A percentile compares a stretch with the other conserved stretches of the same genome.
Evolutionary conservation across 768 basidiomycete species (phyloP).

Genomic region (Postia placenta): DNA sequence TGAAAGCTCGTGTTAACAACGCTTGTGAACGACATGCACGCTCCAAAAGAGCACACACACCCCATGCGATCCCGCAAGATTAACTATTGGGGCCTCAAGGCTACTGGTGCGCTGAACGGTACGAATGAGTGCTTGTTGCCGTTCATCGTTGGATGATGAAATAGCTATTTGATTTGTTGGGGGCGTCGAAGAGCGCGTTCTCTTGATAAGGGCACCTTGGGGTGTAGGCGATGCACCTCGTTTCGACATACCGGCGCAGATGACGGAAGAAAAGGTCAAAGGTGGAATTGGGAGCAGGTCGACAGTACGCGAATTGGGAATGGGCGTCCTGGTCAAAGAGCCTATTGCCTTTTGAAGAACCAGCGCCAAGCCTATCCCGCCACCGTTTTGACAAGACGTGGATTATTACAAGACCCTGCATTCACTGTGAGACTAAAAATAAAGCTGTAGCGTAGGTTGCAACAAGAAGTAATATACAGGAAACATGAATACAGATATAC

Average conservation of each 20-base stretch:
- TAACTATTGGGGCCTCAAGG: conserved; percentile 91
- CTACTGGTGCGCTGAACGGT: conserved; percentile 89
- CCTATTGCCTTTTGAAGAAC: neutral
- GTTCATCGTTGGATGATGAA: conserved; percentile 67
- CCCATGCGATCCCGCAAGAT: conserved; percentile 79
- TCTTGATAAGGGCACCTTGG: conserved; percentile 55
- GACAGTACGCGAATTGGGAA: too few relatives aligned
- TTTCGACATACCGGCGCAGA: conserved; percentile 81
- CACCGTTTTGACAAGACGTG: too few relatives aligned
- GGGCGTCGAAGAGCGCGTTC: conserved; percentile 44
- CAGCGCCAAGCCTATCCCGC: too few relatives aligned
- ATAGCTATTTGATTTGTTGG: conserved; percentile 68
- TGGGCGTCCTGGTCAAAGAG: neutral
- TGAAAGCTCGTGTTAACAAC: conserved; percentile 18
- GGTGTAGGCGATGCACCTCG: conserved; percentile 54
- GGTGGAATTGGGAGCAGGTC: too few relatives aligned
- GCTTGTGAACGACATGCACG: neutral
- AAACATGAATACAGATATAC: neutral
- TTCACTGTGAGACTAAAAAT: neutral
- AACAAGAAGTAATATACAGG: neutral
- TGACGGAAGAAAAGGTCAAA: too few relatives aligned
- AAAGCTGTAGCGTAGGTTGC: neutral
- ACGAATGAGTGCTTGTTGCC: conserved; percentile 74
- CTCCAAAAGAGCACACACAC: conserved; percentile 37
- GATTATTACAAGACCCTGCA: too few relatives aligned